Evolutionary conservation across 805 yeast species (phyloP), one percentile per base, ranked within the genome.

Genomic region (Metschnikowia peoriensis): DNA sequence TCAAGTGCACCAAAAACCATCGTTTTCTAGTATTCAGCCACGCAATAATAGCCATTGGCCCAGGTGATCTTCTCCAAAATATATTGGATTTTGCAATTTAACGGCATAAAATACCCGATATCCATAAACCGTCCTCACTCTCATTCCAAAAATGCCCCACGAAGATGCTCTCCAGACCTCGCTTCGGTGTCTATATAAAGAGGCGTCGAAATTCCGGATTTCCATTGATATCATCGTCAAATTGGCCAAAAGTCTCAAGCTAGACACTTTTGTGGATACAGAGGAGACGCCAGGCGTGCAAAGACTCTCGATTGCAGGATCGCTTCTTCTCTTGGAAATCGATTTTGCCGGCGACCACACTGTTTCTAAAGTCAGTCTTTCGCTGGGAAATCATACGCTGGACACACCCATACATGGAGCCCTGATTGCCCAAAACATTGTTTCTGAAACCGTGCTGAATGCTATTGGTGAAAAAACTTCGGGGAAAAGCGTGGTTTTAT

Each of bases 241-340:
- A 41, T 62, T 75, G 37, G 75, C 78, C 15, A 75, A 72, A 49
- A 72, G 68, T 50, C 63, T 75, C 55, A 67, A 65, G 44, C 61
- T 75, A 9, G 79, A 75, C 51, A 75, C 79, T 1, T 75, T 72
- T 50, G 64, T 72, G 46, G 79, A 75, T 53, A 66, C 68, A 34
- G 69, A 71, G 44, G 52, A 37, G 39, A 38, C 47, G 7, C 46
- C 46, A 1, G 49, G 44, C 40, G 27, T 44, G 14, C 49, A 44
- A 35, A 61, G 78, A 48, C 62, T 75, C 46, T 67, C 77, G 12
- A 75, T 75, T 38, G 79, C 78, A 1, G 78, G 78, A 9, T 65
- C 75, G 1, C 62, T 68, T 16, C 69, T 73, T 7, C 64, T 75
- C 34, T 62, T 75, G 17, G 79, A 75, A 51, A 65, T 75, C 29